A percentile compares a stretch with the other conserved stretches of the same genome.
phyloP scores from a whole-genome alignment of 2,329 filamentous ascomycete species.

The Periglandula ipomoeae region DNA sequence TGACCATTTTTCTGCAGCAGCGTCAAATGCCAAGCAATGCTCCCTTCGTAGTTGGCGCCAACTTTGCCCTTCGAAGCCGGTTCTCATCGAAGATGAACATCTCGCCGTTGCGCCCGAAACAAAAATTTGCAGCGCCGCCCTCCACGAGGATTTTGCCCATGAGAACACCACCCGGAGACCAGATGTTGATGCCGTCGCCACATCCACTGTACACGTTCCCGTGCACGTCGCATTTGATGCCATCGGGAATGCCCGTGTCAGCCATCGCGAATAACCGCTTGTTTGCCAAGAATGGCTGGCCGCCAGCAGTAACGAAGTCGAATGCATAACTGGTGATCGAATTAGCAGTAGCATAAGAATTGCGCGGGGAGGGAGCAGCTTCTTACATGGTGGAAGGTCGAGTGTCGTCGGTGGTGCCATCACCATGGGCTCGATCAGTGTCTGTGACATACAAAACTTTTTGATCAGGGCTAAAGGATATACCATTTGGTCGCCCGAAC shows the following conservation, averaged over 20 bases:
- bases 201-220: conserved; percentile 42
- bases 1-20: background rate
- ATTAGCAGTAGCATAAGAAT: no score
- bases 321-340: conserved; percentile 29
- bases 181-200: conserved; percentile 40
- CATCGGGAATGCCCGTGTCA: conserved; percentile 35
- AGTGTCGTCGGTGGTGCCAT: conserved; percentile 21
- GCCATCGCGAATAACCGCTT: conserved; percentile 41
- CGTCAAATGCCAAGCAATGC: conserved; percentile 12
- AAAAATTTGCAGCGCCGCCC: conserved; percentile 37
- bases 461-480: conserved; percentile 36
- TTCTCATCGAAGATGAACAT: conserved; percentile 40
- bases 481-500: conserved; percentile 36
- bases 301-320: conserved; percentile 18
- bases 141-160: conserved; percentile 34
- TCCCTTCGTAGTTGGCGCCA: conserved; percentile 11
- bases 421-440: conserved; percentile 24
- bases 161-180: conserved; percentile 34
- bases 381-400: conserved; percentile 17
- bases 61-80: conserved; percentile 27
- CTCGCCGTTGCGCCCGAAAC: conserved; percentile 33
- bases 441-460: conserved; percentile 36
- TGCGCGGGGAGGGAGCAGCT: no score
- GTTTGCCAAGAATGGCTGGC: conserved; percentile 34
- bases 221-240: conserved; percentile 35